phyloP scores from a whole-genome alignment of 495 filamentous ascomycete genomes.

The Neurospora hispaniola region DNA sequence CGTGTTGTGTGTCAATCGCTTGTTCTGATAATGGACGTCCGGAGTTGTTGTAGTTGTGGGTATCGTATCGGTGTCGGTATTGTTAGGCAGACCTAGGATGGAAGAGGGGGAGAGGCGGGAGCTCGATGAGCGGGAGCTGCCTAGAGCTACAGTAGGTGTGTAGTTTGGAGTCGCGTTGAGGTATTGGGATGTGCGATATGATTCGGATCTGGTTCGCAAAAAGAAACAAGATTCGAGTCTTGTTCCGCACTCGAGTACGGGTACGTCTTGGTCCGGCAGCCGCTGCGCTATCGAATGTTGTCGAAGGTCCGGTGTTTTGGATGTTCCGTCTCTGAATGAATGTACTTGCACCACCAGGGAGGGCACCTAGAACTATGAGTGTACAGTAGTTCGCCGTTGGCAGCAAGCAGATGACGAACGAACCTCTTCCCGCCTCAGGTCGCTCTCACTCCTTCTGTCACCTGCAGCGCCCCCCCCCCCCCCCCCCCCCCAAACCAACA shows the following conservation, averaged over 20 bases:
- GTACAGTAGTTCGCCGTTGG: not conserved
- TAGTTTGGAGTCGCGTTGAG: not conserved
- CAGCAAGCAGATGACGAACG: not conserved
- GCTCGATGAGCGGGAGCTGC: not conserved
- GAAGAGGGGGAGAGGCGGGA: not conserved
- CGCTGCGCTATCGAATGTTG: not conserved
- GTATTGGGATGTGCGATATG: not conserved
- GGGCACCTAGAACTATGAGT: too few relatives aligned
- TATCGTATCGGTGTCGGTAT: not conserved
- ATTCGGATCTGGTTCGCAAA: not conserved
- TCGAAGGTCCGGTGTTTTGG: not conserved
- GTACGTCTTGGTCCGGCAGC: not conserved
- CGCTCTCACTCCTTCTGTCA: not conserved
- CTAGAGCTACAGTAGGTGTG: not conserved
- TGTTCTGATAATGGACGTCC: not conserved
- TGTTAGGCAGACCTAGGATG: not conserved
- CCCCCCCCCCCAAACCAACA: not conserved
- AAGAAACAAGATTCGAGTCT: not conserved
- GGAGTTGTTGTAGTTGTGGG: not conserved
- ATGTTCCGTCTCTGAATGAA: too few relatives aligned
- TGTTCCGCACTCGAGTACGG: not conserved
- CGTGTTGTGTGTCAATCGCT: not conserved
- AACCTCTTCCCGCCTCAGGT: not conserved
- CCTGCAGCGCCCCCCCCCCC: not conserved
- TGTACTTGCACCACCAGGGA: too few relatives aligned